phyloP scores from a whole-genome alignment of 2,329 filamentous ascomycete species.

The Aspergillus felis region DNA sequence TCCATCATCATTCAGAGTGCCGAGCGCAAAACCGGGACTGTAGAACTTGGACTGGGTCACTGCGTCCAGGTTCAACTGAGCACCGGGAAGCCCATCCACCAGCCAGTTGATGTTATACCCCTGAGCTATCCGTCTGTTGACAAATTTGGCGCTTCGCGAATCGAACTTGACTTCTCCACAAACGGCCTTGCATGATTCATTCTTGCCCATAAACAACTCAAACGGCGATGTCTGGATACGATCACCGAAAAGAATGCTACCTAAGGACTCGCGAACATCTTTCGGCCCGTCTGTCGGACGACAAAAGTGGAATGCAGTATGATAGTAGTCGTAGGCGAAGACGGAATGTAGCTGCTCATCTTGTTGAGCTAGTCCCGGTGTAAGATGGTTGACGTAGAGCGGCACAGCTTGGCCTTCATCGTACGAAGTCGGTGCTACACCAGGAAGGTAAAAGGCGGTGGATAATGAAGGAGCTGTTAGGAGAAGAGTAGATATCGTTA shows the following conservation, averaged over 20 bases:
- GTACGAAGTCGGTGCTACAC: conserved; percentile 92
- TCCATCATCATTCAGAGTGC: conserved; percentile 52
- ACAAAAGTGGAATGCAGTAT: conserved; percentile 84
- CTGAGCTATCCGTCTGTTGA: conserved; percentile 76
- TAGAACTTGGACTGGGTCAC: conserved; percentile 77
- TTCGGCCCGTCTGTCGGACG: conserved; percentile 70
- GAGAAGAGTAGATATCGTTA: conserved; percentile 28
- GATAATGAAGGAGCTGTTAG: conserved; percentile 32
- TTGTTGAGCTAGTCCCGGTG: conserved; percentile 70
- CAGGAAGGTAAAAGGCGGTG: conserved; percentile 89
- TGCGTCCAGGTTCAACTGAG: conserved; percentile 74
- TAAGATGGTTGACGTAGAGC: conserved; percentile 88
- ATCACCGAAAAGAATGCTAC: conserved; percentile 96
- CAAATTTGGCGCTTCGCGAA: conserved; percentile 66
- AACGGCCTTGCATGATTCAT: conserved; percentile 81
- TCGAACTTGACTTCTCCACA: conserved; percentile 67
- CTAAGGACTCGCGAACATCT: conserved; percentile 80
- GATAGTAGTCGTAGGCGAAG: conserved; percentile 95
- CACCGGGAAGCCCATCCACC: conserved; percentile 88
- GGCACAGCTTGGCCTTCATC: conserved; percentile 73
- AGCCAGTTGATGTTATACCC: conserved; percentile 95
- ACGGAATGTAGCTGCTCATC: conserved; percentile 87
- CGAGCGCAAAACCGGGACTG: conserved; percentile 84
- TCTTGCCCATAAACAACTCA: conserved; percentile 77
- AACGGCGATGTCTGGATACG: conserved; percentile 96